These are phyloP conservation scores for Torulaspora maleeae DNA, from an alignment of 805 yeast species.

Conservation along the genomic window DNA sequence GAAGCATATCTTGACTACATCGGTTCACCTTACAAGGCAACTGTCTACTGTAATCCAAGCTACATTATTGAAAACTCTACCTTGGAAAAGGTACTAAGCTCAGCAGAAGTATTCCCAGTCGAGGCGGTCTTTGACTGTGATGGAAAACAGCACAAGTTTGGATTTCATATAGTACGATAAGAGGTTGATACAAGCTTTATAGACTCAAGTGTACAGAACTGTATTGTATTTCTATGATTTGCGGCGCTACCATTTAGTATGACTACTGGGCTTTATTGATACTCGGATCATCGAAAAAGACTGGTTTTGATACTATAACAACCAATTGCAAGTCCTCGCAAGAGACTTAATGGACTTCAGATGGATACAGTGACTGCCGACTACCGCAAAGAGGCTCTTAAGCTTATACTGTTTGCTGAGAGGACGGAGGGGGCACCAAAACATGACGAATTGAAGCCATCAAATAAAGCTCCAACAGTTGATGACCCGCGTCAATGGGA, in stretches of 20 bases:
- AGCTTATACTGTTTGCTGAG: constrained; percentile 11
- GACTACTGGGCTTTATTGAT: too few relatives aligned
- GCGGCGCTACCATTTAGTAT: too few relatives aligned
- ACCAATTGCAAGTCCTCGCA: too few relatives aligned
- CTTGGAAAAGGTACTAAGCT: not conserved
- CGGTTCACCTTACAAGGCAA: constrained; percentile 12
- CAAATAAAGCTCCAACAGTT: not conserved
- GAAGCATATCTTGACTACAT: not conserved
- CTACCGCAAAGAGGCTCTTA: constrained; percentile 9
- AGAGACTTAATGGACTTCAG: not conserved
- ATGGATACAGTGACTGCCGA: constrained; percentile 5
- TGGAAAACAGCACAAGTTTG: constrained; percentile 21
- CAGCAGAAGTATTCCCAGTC: constrained; percentile 28
- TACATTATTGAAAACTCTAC: not conserved
- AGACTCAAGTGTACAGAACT: not conserved
- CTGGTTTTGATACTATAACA: not conserved
- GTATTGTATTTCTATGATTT: not conserved
- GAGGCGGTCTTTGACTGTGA: constrained; percentile 25
- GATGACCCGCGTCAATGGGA: not conserved
- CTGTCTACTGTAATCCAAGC: constrained; percentile 19
- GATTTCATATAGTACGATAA: constrained; percentile 15
- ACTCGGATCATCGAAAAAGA: not conserved
- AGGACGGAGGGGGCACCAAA: not conserved
- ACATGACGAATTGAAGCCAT: not conserved
- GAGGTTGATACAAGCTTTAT: not conserved